Evolutionary conservation across 2,329 filamentous ascomycete species (phyloP).

Genomic region (Aspergillus thermomutatus): DNA sequence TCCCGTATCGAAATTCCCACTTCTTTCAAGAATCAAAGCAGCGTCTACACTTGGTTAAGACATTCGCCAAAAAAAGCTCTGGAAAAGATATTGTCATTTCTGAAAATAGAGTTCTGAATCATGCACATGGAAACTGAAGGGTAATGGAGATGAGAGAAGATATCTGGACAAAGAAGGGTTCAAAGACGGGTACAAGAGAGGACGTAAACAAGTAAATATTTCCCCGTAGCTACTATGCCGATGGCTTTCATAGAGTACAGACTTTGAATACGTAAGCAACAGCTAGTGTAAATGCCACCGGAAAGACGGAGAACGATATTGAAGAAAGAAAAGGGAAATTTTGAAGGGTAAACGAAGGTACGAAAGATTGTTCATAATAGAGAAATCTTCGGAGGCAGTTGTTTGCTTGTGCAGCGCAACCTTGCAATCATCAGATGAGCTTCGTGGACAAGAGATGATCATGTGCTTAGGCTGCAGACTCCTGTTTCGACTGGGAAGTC

Average conservation of each 20-base stretch:
- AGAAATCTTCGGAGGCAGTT: constrained; percentile 9
- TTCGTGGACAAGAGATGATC: neutral
- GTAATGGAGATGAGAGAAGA: neutral
- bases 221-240: constrained; percentile 10
- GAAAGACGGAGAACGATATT: constrained; percentile 4
- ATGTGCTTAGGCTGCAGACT: constrained; percentile 24
- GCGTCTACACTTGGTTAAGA: neutral
- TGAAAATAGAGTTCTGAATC: neutral
- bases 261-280: constrained; percentile 16
- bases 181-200: constrained; percentile 2
- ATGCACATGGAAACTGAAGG: neutral
- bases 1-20: neutral
- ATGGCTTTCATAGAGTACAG: constrained; percentile 20
- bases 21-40: neutral
- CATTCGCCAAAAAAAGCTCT: neutral
- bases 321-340: constrained; percentile 1
- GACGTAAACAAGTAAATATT: constrained; percentile 3
- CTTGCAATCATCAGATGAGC: constrained; percentile 1
- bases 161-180: constrained; percentile 1
- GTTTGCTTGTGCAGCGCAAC: constrained; percentile 6
- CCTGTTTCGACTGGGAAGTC: constrained; percentile 30
- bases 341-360: constrained; percentile 12
- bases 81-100: neutral
- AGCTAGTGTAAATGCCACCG: constrained; percentile 10
- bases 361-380: neutral